A percentile compares a stretch with the other conserved stretches of the same genome.
Evolutionary conservation across 2,329 filamentous ascomycete species (phyloP).

Genomic region (Stagonosporopsis rhizophila): DNA sequence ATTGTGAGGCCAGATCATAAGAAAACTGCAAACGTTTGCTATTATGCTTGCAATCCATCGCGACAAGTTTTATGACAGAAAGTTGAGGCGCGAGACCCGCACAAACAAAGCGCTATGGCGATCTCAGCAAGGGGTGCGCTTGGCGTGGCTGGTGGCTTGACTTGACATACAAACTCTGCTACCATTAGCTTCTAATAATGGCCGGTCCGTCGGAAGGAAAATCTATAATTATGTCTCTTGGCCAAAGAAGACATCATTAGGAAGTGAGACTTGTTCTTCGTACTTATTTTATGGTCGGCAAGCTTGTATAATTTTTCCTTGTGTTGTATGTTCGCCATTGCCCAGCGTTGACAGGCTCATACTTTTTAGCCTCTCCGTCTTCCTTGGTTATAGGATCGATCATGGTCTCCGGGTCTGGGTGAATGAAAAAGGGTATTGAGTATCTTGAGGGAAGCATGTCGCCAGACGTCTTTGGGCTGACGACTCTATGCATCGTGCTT

Average conservation of each 20-base stretch:
- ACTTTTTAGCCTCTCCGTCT: slow-evolving; percentile 44
- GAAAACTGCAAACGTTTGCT: background rate
- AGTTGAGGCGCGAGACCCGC: slow-evolving; percentile 13
- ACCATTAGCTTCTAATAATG: background rate
- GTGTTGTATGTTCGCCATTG: slow-evolving; percentile 48
- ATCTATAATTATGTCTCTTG: slow-evolving; percentile 1
- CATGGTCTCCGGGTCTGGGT: slow-evolving; percentile 45
- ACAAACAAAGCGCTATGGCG: slow-evolving; percentile 24
- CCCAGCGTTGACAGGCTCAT: slow-evolving; percentile 46
- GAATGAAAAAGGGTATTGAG: slow-evolving; percentile 51
- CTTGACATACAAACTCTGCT: slow-evolving; percentile 10
- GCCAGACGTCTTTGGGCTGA: slow-evolving; percentile 35
- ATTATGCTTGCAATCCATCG: background rate
- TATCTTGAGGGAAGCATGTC: slow-evolving; percentile 44
- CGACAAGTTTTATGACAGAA: slow-evolving; percentile 2
- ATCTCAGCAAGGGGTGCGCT: slow-evolving; percentile 17
- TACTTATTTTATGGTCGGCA: background rate
- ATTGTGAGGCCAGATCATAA: background rate
- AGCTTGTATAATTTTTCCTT: slow-evolving; percentile 32
- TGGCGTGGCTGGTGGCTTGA: slow-evolving; percentile 7
- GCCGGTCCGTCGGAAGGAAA: background rate
- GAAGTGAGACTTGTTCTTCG: background rate
- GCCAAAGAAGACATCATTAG: background rate
- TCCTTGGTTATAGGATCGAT: slow-evolving; percentile 47
- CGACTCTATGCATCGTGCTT: slow-evolving; percentile 49